Percentiles rank a stretch among this genome's conserved stretches.
Evolutionary conservation across 1,284 basidiomycete species (phyloP).

Genomic region (Trichosporon sp.): DNA sequence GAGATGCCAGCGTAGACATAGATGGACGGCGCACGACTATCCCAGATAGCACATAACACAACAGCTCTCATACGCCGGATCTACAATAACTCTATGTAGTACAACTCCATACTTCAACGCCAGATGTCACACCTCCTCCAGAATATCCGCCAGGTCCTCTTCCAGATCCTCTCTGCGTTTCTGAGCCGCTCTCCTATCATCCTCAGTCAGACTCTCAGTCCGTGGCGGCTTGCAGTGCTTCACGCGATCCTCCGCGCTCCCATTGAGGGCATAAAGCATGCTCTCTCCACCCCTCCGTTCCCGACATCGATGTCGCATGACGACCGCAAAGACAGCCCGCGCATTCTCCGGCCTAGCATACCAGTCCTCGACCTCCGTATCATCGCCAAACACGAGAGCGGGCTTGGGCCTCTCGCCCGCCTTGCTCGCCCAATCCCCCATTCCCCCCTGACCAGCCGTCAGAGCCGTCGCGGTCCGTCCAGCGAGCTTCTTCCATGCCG

Average conservation of each 20-base stretch:
- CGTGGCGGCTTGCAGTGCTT: conserved; percentile 7
- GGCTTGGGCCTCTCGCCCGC: conserved; percentile 38
- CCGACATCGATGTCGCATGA: conserved; percentile 30
- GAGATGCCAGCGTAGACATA: no score
- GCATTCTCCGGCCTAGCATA: conserved; percentile 34
- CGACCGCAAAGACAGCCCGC: conserved; percentile 27
- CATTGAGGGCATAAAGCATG: conserved; percentile 34
- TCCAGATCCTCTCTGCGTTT: conserved; percentile 17
- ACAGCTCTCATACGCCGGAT: no score
- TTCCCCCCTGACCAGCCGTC: conserved; percentile 24
- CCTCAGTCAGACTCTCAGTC: background rate
- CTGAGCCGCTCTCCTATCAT: conserved; percentile 2
- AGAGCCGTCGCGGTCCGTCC: background rate
- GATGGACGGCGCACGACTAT: no score
- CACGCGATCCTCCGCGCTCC: conserved; percentile 19
- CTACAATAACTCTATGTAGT: background rate
- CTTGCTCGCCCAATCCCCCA: conserved; percentile 30
- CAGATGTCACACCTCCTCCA: conserved; percentile 8
- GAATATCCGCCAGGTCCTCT: conserved; percentile 23
- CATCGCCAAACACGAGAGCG: conserved; percentile 4
- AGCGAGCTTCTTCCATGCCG: conserved; percentile 7
- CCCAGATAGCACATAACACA: no score
- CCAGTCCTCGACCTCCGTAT: conserved; percentile 21
- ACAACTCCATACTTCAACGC: no score
- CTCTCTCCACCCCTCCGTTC: conserved; percentile 26